Conservation (phyloP, 2,329 filamentous ascomycete genomes). For the Aspergillus bombycis region DNA sequence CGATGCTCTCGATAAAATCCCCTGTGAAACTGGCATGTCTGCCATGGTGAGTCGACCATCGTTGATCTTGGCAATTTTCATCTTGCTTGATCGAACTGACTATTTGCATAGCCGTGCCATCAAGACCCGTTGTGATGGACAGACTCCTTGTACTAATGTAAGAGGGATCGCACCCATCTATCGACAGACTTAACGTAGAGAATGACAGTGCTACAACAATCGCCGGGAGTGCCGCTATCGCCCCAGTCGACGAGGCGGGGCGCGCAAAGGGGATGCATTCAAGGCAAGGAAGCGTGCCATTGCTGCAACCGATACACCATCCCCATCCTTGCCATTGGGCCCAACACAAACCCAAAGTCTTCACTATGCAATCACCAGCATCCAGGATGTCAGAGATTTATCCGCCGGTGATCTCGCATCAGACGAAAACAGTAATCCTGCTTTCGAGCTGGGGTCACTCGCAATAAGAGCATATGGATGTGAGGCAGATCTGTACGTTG, state of each 20-base stretch:
- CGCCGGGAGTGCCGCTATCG: conserved; percentile 15
- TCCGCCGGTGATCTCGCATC: not conserved
- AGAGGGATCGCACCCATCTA: not conserved
- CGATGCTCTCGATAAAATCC: not conserved
- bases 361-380: not conserved
- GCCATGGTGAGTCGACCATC: conserved; percentile 16
- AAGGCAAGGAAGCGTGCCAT: conserved; percentile 9
- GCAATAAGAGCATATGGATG: conserved; percentile 21
- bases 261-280: conserved; percentile 23
- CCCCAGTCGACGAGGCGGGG: conserved; percentile 27
- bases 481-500: conserved; percentile 25
- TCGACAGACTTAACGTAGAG: not conserved
- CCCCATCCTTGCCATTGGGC: not conserved
- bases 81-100: not conserved
- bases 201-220: conserved; percentile 20
- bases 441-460: not conserved
- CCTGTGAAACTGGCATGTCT: conserved; percentile 24
- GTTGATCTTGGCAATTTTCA: not conserved
- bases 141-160: conserved; percentile 25
- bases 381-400: not conserved
- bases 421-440: not conserved
- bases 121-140: conserved; percentile 31
- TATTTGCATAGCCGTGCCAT: conserved; percentile 20
- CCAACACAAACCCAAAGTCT: not conserved
- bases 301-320: not conserved